Conservation (phyloP, 2,329 filamentous ascomycete genomes). For the Dryadomyces quercivorus region DNA sequence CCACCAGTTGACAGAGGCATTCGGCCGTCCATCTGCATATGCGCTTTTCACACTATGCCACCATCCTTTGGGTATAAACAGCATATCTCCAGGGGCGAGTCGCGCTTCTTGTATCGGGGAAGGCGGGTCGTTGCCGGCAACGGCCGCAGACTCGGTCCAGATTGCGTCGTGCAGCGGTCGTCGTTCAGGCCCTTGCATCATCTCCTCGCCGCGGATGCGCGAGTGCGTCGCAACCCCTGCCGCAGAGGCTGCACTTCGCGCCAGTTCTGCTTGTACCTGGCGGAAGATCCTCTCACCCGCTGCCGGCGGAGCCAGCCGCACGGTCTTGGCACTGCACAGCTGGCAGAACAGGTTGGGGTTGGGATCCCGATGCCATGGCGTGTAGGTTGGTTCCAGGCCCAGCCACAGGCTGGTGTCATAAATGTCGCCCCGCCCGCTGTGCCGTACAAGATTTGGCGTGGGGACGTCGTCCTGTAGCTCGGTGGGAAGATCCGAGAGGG, state of each 20-base stretch:
- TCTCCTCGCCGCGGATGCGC: conserved; percentile 63
- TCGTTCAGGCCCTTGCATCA: conserved; percentile 78
- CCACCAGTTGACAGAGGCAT: conserved; percentile 61
- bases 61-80: conserved; percentile 76
- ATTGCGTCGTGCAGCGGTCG: conserved; percentile 52
- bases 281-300: conserved; percentile 54
- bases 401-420: conserved; percentile 85
- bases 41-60: conserved; percentile 72
- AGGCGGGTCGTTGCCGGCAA: background rate
- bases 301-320: conserved; percentile 58
- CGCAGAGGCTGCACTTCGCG: conserved; percentile 7
- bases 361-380: conserved; percentile 82
- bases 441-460: conserved; percentile 48
- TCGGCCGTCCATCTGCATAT: conserved; percentile 27
- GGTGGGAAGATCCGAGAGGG: conserved; percentile 55
- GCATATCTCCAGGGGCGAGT: conserved; percentile 52
- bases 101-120: conserved; percentile 33
- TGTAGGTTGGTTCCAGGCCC: conserved; percentile 75
- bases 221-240: conserved; percentile 20
- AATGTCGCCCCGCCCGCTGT: conserved; percentile 65
- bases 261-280: conserved; percentile 29
- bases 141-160: conserved; percentile 39
- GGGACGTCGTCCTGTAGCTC: conserved; percentile 54
- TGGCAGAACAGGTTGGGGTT: conserved; percentile 92
- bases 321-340: conserved; percentile 56